Percentiles rank a stretch among this genome's conserved stretches.
These are phyloP conservation scores for Fraxinus velutina DNA, from an alignment of 305 asterid genomes.

Conservation along the genomic window DNA sequence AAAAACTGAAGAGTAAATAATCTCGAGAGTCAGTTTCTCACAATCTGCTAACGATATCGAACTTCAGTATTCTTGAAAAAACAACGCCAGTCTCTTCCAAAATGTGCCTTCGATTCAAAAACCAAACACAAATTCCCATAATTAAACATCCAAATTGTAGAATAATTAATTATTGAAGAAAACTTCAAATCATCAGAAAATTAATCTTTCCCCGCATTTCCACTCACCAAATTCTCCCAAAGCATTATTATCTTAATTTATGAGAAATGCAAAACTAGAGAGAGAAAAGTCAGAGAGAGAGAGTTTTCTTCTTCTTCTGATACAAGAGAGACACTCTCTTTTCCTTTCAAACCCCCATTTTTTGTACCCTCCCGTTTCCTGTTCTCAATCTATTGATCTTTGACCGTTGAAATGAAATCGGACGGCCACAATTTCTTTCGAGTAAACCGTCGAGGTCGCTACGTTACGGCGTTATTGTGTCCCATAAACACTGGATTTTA, in stretches of 20 bases:
- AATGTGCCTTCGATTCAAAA: constrained; percentile 28
- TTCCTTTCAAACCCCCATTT: constrained; percentile 42
- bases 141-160: constrained; percentile 11
- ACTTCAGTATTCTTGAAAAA: constrained; percentile 17
- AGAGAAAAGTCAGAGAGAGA: constrained; percentile 16
- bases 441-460: constrained; percentile 22
- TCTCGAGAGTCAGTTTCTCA: background rate
- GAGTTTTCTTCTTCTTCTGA: constrained; percentile 25
- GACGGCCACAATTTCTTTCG: constrained; percentile 33
- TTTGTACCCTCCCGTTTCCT: constrained; percentile 45
- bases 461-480: constrained; percentile 30
- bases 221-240: constrained; percentile 26
- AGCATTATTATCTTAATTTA: background rate
- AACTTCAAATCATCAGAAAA: constrained; percentile 12
- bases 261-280: background rate
- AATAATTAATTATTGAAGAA: background rate
- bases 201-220: constrained; percentile 30
- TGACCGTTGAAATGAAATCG: constrained; percentile 26
- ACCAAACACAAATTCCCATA: constrained; percentile 6
- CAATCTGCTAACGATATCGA: constrained; percentile 15
- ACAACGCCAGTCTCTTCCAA: constrained; percentile 13
- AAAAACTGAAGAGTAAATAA: background rate
- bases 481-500: constrained; percentile 20
- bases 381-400: constrained; percentile 27
- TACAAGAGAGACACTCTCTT: constrained; percentile 27